These are phyloP conservation scores for Penicillium dipodomyicola DNA, from an alignment of 495 filamentous ascomycete genomes.

Conservation along the genomic window DNA sequence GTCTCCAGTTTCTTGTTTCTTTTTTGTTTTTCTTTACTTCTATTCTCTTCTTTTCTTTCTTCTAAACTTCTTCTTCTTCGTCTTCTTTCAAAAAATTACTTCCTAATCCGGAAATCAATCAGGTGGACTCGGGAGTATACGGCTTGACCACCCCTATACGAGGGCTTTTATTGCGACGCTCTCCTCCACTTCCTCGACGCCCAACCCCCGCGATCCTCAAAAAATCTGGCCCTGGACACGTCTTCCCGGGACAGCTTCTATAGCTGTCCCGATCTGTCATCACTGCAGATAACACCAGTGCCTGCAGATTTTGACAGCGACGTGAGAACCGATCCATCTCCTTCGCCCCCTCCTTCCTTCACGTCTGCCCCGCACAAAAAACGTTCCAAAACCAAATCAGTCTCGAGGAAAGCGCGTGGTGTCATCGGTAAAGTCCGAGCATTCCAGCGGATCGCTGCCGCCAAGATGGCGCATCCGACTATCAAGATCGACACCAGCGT, in stretches of 20 bases:
- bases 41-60: slow-evolving; percentile 6
- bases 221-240: slow-evolving; percentile 49
- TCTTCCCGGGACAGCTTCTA: slow-evolving; percentile 48
- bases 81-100: not conserved
- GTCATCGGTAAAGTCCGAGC: slow-evolving; percentile 50
- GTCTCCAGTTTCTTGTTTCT: not conserved
- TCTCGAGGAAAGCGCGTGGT: slow-evolving; percentile 47
- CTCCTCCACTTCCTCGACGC: slow-evolving; percentile 22
- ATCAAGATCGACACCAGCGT: slow-evolving; percentile 50
- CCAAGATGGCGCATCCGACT: slow-evolving; percentile 47
- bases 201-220: slow-evolving; percentile 30
- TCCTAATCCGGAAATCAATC: not conserved
- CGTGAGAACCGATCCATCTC: slow-evolving; percentile 33
- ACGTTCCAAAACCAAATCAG: slow-evolving; percentile 33
- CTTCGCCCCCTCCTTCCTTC: slow-evolving; percentile 32
- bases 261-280: slow-evolving; percentile 53
- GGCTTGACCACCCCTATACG: slow-evolving; percentile 19
- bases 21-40: slow-evolving; percentile 5
- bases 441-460: slow-evolving; percentile 44
- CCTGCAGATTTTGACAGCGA: slow-evolving; percentile 23
- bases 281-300: slow-evolving; percentile 29
- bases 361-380: slow-evolving; percentile 38
- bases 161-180: slow-evolving; percentile 28
- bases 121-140: slow-evolving; percentile 8
- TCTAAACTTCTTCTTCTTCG: too few species aligned